phyloP scores from a whole-genome alignment of 148 eudicot genomes.

The Suaeda aralocaspica region DNA sequence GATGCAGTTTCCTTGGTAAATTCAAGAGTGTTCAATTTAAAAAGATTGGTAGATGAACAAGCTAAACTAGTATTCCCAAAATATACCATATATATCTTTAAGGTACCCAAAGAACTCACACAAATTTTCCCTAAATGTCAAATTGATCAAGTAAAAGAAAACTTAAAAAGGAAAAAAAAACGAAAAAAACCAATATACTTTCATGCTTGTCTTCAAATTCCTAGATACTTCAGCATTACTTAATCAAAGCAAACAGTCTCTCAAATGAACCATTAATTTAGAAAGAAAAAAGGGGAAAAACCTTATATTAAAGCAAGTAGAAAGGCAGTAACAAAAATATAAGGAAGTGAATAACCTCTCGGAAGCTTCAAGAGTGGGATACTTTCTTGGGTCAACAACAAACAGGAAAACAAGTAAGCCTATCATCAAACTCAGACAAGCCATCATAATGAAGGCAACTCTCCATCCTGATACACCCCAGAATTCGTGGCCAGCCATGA shows the following conservation, averaged over 20 bases:
- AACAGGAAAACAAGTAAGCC: slow-evolving; percentile 66
- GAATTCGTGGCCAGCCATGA: slow-evolving; percentile 75
- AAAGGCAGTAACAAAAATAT: background rate
- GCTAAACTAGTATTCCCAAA: no score
- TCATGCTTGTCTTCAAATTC: background rate
- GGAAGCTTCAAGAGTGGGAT: slow-evolving; percentile 22
- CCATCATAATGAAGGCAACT: slow-evolving; percentile 71
- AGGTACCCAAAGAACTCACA: background rate
- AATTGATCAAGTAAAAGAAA: background rate
- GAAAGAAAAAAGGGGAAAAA: background rate
- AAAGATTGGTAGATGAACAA: background rate
- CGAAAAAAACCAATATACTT: background rate
- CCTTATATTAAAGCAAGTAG: background rate
- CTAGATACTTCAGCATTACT: background rate
- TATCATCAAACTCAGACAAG: slow-evolving; percentile 54
- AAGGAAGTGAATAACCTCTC: slow-evolving; percentile 39
- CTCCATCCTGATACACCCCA: slow-evolving; percentile 93
- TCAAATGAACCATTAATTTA: background rate
- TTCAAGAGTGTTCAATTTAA: background rate
- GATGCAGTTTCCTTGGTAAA: background rate
- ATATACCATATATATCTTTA: no score
- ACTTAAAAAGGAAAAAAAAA: no score
- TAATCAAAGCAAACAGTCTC: background rate
- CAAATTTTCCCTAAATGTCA: background rate
- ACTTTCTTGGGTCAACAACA: slow-evolving; percentile 68